phyloP scores from a whole-genome alignment of 169 alveolate genomes.

The Neospora caninum region DNA sequence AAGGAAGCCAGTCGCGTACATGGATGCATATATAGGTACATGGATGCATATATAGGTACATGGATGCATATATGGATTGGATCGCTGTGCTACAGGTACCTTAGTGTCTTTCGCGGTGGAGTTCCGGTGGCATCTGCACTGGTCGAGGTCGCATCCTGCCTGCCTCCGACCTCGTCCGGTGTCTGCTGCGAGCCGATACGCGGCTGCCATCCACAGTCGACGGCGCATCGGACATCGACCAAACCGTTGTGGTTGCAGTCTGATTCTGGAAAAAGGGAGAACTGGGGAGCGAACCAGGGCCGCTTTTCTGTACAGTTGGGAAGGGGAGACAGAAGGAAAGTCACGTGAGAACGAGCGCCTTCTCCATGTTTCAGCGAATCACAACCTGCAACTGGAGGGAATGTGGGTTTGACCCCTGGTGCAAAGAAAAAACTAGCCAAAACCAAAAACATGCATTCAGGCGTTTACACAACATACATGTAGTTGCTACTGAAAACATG shows the following conservation, averaged over 20 bases:
- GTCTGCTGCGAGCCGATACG: neutral
- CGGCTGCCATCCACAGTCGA: slow-evolving; percentile 12
- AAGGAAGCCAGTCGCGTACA: no score
- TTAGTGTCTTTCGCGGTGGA: slow-evolving; percentile 10
- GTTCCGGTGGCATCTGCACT: neutral
- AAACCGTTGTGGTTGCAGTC: slow-evolving; percentile 14
- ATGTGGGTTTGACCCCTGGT: neutral
- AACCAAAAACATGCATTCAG: neutral
- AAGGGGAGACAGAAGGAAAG: no score
- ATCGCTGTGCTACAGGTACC: neutral
- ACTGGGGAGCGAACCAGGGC: slow-evolving; percentile 1
- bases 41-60: neutral
- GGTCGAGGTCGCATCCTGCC: neutral
- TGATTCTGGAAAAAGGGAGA: neutral
- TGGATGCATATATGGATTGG: neutral
- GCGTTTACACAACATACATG: neutral
- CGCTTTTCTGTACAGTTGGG: neutral
- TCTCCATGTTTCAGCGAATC: neutral
- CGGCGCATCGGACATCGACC: slow-evolving; percentile 1
- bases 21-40: neutral
- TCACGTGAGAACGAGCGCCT: no score
- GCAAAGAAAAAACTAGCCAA: neutral
- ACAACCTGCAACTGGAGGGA: neutral
- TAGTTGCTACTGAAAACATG: neutral
- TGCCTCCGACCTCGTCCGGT: neutral